Evolutionary conservation across 1,284 basidiomycete genomes (phyloP).

Genomic region (Ceratobasidium theobromae): DNA sequence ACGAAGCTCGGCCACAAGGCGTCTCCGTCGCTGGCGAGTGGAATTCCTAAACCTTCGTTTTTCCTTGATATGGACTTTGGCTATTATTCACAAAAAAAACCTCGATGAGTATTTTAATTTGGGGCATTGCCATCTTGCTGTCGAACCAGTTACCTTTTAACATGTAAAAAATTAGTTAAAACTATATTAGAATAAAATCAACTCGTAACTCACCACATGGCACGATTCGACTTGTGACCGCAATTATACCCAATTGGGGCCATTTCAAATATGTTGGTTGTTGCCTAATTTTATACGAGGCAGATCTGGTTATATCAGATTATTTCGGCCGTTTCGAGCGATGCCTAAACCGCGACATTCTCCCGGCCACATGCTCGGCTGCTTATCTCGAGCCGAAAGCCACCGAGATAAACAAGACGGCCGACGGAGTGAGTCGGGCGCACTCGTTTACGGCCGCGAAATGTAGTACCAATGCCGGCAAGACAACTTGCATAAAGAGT

Average conservation of each 20-base stretch:
- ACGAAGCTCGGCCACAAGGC: constrained; percentile 8
- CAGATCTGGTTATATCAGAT: constrained; percentile 25
- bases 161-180: constrained; percentile 17
- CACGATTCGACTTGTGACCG: too few relatives aligned
- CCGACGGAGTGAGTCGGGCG: constrained; percentile 19
- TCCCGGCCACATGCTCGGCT: not conserved
- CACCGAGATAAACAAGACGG: constrained; percentile 28
- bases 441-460: not conserved
- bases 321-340: constrained; percentile 17
- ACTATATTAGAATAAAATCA: constrained; percentile 11
- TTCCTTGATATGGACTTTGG: constrained; percentile 7
- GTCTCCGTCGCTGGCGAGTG: constrained; percentile 19
- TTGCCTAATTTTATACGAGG: too few relatives aligned
- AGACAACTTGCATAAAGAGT: not conserved
- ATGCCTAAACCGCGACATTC: not conserved
- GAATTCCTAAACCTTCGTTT: constrained; percentile 12
- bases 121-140: not conserved
- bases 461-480: not conserved
- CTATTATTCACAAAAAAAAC: constrained; percentile 25
- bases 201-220: not conserved
- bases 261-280: too few relatives aligned
- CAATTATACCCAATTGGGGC: too few relatives aligned
- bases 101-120: constrained; percentile 25
- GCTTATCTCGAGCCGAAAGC: constrained; percentile 25
- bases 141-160: constrained; percentile 1